phyloP scores from a whole-genome alignment of 345 rosid genomes.

The Acer campestre region DNA sequence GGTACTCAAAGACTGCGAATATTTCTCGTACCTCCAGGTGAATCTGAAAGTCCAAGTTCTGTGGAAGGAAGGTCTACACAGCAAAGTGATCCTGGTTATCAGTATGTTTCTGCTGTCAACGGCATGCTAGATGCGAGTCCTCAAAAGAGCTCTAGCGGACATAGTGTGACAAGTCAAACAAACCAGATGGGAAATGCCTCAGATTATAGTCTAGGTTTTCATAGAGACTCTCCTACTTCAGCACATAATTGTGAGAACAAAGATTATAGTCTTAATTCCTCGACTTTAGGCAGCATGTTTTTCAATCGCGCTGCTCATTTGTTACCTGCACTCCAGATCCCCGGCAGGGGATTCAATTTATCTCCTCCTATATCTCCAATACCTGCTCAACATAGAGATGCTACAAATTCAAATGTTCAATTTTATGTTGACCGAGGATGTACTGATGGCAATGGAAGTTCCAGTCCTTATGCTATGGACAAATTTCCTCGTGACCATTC shows the following conservation, averaged over 20 bases:
- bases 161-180: constrained; percentile 47
- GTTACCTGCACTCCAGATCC: constrained; percentile 32
- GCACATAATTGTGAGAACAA: constrained; percentile 46
- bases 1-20: constrained; percentile 75
- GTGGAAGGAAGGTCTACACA: constrained; percentile 44
- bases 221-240: constrained; percentile 49
- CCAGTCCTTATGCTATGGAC: constrained; percentile 24
- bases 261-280: constrained; percentile 45
- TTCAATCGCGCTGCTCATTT: constrained; percentile 38
- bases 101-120: constrained; percentile 71
- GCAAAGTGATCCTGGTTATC: constrained; percentile 52
- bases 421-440: constrained; percentile 20
- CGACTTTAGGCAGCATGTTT: constrained; percentile 29
- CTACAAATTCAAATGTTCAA: constrained; percentile 21
- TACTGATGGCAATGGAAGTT: constrained; percentile 29
- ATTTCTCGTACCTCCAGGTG: constrained; percentile 63
- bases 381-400: constrained; percentile 38
- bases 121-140: constrained; percentile 59
- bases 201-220: constrained; percentile 48
- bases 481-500: constrained; percentile 31
- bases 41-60: constrained; percentile 56
- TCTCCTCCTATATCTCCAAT: constrained; percentile 58
- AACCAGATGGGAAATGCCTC: constrained; percentile 52
- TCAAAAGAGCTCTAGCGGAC: constrained; percentile 51
- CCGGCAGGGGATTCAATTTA: constrained; percentile 31